Evolutionary conservation across 768 basidiomycete species (phyloP).

Genomic region (Naganishia antarctica): DNA sequence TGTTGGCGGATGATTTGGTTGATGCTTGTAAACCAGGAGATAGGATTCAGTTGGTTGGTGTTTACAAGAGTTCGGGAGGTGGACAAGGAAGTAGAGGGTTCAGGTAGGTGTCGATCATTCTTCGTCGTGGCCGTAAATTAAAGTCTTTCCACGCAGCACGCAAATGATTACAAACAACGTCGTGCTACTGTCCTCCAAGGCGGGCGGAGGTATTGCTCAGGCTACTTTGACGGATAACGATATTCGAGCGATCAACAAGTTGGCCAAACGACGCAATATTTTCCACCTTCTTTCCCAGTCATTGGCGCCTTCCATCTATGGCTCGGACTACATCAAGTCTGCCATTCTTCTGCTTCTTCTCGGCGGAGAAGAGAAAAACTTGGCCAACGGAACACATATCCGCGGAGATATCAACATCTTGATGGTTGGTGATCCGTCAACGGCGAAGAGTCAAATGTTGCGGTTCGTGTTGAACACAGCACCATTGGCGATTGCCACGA

Average conservation of each 20-base stretch:
- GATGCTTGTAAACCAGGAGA: constrained; percentile 98
- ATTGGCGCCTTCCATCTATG: constrained; percentile 94
- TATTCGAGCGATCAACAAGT: constrained; percentile 91
- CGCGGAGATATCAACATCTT: constrained; percentile 98
- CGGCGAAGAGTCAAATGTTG: constrained; percentile 92
- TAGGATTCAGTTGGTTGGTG: constrained; percentile 90
- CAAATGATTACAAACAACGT: constrained; percentile 91
- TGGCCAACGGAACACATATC: constrained; percentile 95
- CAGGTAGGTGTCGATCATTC: constrained; percentile 60
- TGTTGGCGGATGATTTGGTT: constrained; percentile 91
- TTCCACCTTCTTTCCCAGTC: constrained; percentile 86
- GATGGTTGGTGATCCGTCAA: constrained; percentile 99
- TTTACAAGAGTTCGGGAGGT: constrained; percentile 89
- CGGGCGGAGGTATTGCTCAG: constrained; percentile 90
- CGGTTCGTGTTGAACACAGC: constrained; percentile 94
- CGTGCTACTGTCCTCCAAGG: constrained; percentile 87
- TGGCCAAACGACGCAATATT: constrained; percentile 78
- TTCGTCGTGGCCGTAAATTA: not conserved
- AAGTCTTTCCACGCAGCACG: constrained; percentile 57
- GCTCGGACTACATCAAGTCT: constrained; percentile 91
- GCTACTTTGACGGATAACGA: constrained; percentile 85
- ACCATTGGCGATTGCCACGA: constrained; percentile 95
- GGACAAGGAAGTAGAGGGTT: constrained; percentile 79
- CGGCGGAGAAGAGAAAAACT: constrained; percentile 95
- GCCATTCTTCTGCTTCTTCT: constrained; percentile 88